Percentiles rank a stretch among this genome's conserved stretches.
These are phyloP conservation scores for Gyrodon lividus DNA, from an alignment of 768 basidiomycete genomes.

Conservation along the genomic window DNA sequence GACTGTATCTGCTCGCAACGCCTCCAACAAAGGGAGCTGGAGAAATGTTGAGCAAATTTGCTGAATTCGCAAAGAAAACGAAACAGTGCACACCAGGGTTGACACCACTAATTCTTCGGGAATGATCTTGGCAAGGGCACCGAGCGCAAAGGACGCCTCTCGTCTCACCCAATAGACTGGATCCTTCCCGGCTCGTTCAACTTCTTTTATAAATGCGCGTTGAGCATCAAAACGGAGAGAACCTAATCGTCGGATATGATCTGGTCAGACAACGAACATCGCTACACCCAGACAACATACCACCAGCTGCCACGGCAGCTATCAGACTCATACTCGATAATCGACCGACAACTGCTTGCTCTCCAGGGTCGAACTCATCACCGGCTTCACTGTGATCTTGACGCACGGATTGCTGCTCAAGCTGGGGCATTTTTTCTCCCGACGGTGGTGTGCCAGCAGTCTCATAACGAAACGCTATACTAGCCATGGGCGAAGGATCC, in stretches of 20 bases:
- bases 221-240: slow-evolving; percentile 55
- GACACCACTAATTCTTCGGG: slow-evolving; percentile 67
- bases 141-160: slow-evolving; percentile 86
- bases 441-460: slow-evolving; percentile 4
- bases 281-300: slow-evolving; percentile 39
- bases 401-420: slow-evolving; percentile 14
- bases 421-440: slow-evolving; percentile 10
- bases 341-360: slow-evolving; percentile 83
- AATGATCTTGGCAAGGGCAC: slow-evolving; percentile 84
- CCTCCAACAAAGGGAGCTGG: slow-evolving; percentile 80
- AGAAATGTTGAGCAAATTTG: slow-evolving; percentile 7
- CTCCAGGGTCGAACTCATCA: slow-evolving; percentile 42
- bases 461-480: slow-evolving; percentile 18
- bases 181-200: slow-evolving; percentile 65
- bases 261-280: slow-evolving; percentile 7
- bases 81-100: slow-evolving; percentile 51
- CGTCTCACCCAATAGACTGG: slow-evolving; percentile 75
- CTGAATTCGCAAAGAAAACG: slow-evolving; percentile 6
- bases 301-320: slow-evolving; percentile 80
- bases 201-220: slow-evolving; percentile 67
- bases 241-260: slow-evolving; percentile 36
- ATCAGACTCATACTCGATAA: slow-evolving; percentile 92
- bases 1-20: slow-evolving; percentile 61
- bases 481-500: slow-evolving; percentile 15
- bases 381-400: slow-evolving; percentile 31